Conservation (phyloP, 1,284 basidiomycete genomes). For the Moesziomyces antarcticus region DNA sequence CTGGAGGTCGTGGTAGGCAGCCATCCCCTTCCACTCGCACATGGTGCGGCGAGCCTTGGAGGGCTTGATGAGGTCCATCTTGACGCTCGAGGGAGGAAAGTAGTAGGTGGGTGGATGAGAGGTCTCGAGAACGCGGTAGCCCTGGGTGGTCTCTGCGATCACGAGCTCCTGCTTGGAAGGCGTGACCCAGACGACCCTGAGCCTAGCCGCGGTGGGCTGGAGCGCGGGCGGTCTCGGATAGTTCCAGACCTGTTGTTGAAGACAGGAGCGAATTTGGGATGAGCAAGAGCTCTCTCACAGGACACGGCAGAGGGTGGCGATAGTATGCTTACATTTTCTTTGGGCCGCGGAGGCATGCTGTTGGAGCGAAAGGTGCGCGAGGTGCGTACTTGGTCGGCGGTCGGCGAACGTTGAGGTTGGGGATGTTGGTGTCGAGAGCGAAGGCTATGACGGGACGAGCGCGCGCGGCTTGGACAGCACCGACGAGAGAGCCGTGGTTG, state of each 20-base stretch:
- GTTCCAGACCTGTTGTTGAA: slow-evolving; percentile 51
- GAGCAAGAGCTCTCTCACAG: background rate
- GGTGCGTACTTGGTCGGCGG: background rate
- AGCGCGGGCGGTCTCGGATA: slow-evolving; percentile 64
- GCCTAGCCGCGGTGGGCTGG: slow-evolving; percentile 48
- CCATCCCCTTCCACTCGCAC: slow-evolving; percentile 67
- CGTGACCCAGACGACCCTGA: slow-evolving; percentile 59
- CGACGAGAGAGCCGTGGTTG: too few relatives aligned
- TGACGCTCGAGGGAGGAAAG: slow-evolving; percentile 57
- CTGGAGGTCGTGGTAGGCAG: slow-evolving; percentile 59
- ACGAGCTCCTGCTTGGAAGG: slow-evolving; percentile 53
- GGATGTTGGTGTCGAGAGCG: too few relatives aligned
- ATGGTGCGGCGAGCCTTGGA: slow-evolving; percentile 58
- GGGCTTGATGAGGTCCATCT: slow-evolving; percentile 40
- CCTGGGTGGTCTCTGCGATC: slow-evolving; percentile 61
- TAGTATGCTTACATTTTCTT: slow-evolving; percentile 42
- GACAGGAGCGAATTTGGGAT: background rate
- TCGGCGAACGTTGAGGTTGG: too few relatives aligned
- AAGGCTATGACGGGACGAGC: background rate
- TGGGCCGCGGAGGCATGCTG: slow-evolving; percentile 46
- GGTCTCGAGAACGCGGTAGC: slow-evolving; percentile 64
- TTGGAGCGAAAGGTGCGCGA: background rate
- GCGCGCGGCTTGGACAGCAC: too few relatives aligned
- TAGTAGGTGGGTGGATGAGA: slow-evolving; percentile 64
- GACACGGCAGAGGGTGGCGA: background rate